Evolutionary conservation across 83 land plant genomes (phyloP).

Genomic region (Thuja plicata): DNA sequence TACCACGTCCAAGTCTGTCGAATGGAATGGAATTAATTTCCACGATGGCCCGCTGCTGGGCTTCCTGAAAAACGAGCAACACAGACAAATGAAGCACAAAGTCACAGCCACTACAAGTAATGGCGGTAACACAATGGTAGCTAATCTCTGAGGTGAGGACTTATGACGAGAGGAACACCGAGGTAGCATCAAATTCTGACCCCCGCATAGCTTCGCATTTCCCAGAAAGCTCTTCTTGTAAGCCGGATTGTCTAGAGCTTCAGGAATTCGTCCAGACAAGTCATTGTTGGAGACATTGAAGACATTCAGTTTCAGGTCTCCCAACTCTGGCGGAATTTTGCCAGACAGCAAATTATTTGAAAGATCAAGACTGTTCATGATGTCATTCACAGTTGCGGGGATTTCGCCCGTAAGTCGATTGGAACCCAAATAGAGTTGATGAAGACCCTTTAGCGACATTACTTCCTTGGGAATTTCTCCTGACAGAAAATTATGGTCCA

Average conservation of each 20-base stretch:
- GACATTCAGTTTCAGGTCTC: background rate
- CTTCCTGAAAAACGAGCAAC: background rate
- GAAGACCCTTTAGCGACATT: slow-evolving; percentile 13
- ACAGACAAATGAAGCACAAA: background rate
- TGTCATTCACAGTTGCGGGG: slow-evolving; percentile 5
- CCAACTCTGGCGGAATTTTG: slow-evolving; percentile 23
- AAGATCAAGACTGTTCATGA: slow-evolving; percentile 20
- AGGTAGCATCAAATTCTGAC: background rate
- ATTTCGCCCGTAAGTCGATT: slow-evolving; percentile 26
- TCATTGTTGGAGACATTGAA: slow-evolving; percentile 33
- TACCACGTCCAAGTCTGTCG: background rate
- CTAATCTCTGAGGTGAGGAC: background rate
- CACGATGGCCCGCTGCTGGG: background rate
- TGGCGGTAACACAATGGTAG: background rate
- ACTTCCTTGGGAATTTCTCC: slow-evolving; percentile 30
- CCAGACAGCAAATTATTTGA: slow-evolving; percentile 29
- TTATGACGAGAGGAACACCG: background rate
- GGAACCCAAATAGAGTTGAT: slow-evolving; percentile 23
- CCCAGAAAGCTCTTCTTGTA: slow-evolving; percentile 24
- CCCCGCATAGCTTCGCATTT: background rate
- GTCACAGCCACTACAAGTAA: background rate
- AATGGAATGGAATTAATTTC: background rate
- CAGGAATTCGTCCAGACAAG: slow-evolving; percentile 26
- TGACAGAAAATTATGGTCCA: slow-evolving; percentile 30
- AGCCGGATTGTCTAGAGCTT: background rate